These are phyloP conservation scores for Lipomyces starkeyi DNA, from an alignment of 805 yeast genomes.

Conservation along the genomic window DNA sequence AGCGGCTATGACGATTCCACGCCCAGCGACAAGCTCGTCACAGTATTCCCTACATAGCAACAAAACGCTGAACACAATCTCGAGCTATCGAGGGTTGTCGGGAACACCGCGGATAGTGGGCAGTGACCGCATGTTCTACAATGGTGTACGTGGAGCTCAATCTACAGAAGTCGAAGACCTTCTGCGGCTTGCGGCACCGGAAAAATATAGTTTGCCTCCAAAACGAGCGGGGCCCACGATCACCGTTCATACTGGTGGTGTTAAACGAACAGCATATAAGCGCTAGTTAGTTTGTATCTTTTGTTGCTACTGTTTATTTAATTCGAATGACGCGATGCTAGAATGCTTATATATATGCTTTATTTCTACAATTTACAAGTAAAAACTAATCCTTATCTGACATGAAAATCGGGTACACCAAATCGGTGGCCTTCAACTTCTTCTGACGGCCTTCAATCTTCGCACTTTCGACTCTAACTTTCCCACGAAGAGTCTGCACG, in stretches of 20 bases:
- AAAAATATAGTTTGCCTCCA: background rate
- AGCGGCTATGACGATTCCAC: background rate
- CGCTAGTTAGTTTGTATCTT: constrained; percentile 6
- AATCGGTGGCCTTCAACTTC: background rate
- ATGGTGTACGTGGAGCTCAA: background rate
- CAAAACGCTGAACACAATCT: background rate
- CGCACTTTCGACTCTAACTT: background rate
- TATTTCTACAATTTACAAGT: background rate
- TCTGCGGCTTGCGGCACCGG: background rate
- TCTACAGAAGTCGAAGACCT: background rate
- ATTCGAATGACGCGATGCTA: background rate
- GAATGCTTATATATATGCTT: background rate
- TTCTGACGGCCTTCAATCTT: constrained; percentile 2
- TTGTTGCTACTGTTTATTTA: background rate
- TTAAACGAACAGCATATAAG: constrained; percentile 3
- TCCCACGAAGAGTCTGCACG: background rate
- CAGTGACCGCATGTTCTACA: background rate
- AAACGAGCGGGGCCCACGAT: background rate
- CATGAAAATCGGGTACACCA: background rate
- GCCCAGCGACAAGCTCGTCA: background rate
- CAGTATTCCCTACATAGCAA: background rate
- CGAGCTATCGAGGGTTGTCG: background rate
- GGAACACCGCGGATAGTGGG: background rate
- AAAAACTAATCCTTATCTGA: background rate
- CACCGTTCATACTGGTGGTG: background rate